Percentiles rank a stretch among this genome's conserved stretches.
Evolutionary conservation across 2,329 filamentous ascomycete species (phyloP).

Genomic region (Cercospora sp.): DNA sequence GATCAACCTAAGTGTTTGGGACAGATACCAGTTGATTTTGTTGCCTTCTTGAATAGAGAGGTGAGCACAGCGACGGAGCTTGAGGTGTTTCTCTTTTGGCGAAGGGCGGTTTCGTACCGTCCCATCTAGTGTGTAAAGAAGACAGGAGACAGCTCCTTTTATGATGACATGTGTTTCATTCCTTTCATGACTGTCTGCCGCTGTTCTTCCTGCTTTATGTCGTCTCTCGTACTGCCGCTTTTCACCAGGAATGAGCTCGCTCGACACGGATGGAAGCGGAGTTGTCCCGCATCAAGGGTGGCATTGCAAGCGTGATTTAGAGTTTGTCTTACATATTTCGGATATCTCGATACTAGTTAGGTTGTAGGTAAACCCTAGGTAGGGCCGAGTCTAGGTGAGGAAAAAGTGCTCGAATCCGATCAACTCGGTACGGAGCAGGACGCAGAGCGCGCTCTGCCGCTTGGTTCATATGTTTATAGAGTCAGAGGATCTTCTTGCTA

Average conservation of each 20-base stretch:
- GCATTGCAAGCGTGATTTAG: too few relatives aligned
- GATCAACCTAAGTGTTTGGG: neutral
- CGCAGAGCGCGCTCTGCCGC: neutral
- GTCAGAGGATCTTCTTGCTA: neutral
- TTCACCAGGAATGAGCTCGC: neutral
- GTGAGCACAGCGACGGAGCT: conserved; percentile 1
- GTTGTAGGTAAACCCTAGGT: neutral
- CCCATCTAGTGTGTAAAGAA: neutral
- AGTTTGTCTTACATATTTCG: neutral
- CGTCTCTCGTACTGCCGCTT: neutral
- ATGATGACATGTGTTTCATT: conserved; percentile 1
- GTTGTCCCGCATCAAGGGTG: neutral
- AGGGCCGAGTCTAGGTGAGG: neutral
- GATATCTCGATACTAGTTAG: neutral
- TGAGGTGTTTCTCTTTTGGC: neutral
- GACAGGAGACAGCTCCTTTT: conserved; percentile 3
- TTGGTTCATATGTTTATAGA: neutral
- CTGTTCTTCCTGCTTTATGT: neutral
- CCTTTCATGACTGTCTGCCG: neutral
- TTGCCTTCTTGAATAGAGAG: neutral
- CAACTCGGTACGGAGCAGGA: neutral
- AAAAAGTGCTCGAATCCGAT: neutral
- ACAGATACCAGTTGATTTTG: neutral
- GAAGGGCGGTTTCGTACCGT: neutral
- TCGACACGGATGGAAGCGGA: neutral